Evolutionary conservation across 371 early-diverging fungal species (phyloP).

Genomic region (Mucor sp.): DNA sequence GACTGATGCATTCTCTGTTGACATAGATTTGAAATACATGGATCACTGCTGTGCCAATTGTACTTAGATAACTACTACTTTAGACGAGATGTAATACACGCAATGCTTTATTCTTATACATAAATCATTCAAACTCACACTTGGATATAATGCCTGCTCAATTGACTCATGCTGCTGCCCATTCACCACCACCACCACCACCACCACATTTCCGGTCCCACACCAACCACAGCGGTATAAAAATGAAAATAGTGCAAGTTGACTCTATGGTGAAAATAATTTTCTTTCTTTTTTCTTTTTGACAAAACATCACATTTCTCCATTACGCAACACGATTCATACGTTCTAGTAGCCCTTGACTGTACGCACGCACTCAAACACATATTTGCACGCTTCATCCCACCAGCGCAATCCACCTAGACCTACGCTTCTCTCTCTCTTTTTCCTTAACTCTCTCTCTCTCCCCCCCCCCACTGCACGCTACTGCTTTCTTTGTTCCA

Average conservation of each 20-base stretch:
- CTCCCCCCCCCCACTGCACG: not conserved
- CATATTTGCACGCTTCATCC: no score
- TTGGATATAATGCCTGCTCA: no score
- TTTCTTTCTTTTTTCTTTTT: not conserved
- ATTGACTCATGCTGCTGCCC: no score
- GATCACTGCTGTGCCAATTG: conserved; percentile 23
- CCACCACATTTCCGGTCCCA: no score
- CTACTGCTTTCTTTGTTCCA: no score
- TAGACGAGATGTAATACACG: not conserved
- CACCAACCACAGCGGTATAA: no score
- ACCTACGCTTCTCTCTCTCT: not conserved
- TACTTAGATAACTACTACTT: not conserved
- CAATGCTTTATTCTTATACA: no score
- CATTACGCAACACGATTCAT: not conserved
- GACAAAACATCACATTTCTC: not conserved
- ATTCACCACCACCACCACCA: no score
- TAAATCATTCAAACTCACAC: no score
- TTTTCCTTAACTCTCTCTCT: not conserved
- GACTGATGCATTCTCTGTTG: not conserved
- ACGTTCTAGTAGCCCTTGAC: not conserved
- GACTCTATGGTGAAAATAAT: not conserved
- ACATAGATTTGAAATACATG: conserved; percentile 14
- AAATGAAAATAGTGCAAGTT: no score
- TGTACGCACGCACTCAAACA: not conserved
- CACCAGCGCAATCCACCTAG: not conserved